Evolutionary conservation across 2,329 filamentous ascomycete species (phyloP), one percentile per base, ranked within the genome.

Genomic region (Diaporthe amygdali): DNA sequence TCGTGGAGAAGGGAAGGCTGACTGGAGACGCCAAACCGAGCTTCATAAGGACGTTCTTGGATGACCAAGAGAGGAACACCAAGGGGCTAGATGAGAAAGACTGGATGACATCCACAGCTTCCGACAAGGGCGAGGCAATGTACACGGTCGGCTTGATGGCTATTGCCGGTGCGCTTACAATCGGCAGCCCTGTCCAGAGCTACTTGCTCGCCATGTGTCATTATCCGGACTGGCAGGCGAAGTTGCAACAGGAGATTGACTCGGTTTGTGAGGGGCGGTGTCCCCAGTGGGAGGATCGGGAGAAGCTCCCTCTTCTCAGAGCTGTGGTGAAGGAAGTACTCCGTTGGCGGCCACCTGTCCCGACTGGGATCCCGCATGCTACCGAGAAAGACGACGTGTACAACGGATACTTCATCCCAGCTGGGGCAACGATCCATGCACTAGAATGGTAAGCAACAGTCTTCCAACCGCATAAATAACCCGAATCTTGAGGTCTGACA

Each of bases 301-400:
- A 84, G 51, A 81, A 80, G 32, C 71, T 88, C 52, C 86, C 86
- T 5, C 74, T 84, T 71, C 77, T 87, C 49, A 79, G 85, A 30
- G 86, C 86, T 1, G 81, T 85, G 12, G 83, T 88, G 46, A 86
- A 87, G 76, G 86, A 90, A 76, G 81, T 83, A 0, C 80, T 88
- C 25, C 82, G 88, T n/a, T 89, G 86, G 85, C 81, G 86, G 66
- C 86, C 86, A 34, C 85, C 86, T 5, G 86, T 88, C 12, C 86
- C 87, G 6, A 88, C 86, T 41, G 85, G 83, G 4, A 87, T 89
- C 7, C 85, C 86, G 0, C 87, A 89, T 73, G 84, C 85, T 1
- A 77, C 84, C 7, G 85, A 86, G 67, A 81, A 84, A 67, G 86
- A 88, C 66, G 86, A 88, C 72, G 81, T 86, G 27, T 89, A 87